These are phyloP conservation scores for Venturia carpophila DNA, from an alignment of 2,329 filamentous ascomycete genomes.

Conservation along the genomic window DNA sequence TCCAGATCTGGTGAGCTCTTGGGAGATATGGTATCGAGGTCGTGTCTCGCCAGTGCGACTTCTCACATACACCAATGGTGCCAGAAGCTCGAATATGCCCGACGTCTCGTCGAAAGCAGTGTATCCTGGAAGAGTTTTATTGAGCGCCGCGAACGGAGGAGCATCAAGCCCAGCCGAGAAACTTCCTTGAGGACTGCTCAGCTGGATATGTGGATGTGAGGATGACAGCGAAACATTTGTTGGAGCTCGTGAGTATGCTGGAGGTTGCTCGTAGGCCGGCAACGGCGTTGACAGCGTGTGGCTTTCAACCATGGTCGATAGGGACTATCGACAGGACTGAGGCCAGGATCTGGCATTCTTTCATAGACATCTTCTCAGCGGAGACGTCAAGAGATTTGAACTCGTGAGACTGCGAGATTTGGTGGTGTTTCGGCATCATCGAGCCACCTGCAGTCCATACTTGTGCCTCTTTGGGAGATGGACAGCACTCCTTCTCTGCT, in stretches of 20 bases:
- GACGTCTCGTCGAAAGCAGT: constrained; percentile 8
- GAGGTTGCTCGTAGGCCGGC: constrained; percentile 6
- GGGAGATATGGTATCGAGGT: constrained; percentile 14
- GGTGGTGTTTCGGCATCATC: constrained; percentile 6
- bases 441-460: not conserved
- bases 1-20: constrained; percentile 12
- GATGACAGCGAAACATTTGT: not conserved
- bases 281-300: not conserved
- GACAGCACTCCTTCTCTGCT: not conserved
- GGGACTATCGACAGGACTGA: not conserved
- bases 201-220: not conserved
- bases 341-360: not conserved
- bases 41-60: not conserved
- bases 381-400: not conserved
- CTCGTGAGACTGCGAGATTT: not conserved
- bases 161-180: no score
- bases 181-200: not conserved
- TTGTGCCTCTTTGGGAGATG: not conserved
- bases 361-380: not conserved
- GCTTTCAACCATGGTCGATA: constrained; percentile 3
- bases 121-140: not conserved
- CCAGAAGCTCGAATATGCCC: not conserved
- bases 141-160: not conserved
- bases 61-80: not conserved
- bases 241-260: constrained; percentile 9